A percentile compares a stretch with the other conserved stretches of the same genome.
Evolutionary conservation across 345 rosid species (phyloP).

Genomic region (Cardamine occulta): DNA sequence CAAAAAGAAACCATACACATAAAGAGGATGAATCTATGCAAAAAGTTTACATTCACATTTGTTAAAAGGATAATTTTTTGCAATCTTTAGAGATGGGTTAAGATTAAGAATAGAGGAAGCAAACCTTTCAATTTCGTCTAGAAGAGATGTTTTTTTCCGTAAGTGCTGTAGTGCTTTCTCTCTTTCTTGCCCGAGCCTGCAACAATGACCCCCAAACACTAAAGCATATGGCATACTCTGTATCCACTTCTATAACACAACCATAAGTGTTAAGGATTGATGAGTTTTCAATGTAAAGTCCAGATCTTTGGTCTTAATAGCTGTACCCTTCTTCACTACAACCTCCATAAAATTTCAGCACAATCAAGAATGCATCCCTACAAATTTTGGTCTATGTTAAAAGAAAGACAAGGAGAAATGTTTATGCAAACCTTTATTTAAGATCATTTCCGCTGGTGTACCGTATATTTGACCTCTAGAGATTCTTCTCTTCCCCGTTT

Average conservation of each 20-base stretch:
- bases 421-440: not conserved
- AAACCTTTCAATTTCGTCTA: constrained; percentile 86
- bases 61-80: not conserved
- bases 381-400: constrained; percentile 37
- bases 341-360: constrained; percentile 78
- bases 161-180: constrained; percentile 85
- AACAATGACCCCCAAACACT: constrained; percentile 10
- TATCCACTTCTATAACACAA: not conserved
- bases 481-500: too few relatives aligned
- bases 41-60: not conserved
- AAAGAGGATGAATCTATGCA: not conserved
- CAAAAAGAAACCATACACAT: not conserved
- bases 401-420: constrained; percentile 1
- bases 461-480: too few relatives aligned
- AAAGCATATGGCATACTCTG: not conserved
- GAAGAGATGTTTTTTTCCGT: constrained; percentile 67
- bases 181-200: constrained; percentile 94
- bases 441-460: too few relatives aligned
- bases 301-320: constrained; percentile 81
- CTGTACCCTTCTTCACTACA: constrained; percentile 91
- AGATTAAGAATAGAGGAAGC: constrained; percentile 1
- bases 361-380: constrained; percentile 94
- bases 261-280: not conserved
- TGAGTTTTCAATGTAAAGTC: not conserved
- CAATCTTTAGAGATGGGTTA: not conserved